Evolutionary conservation across 352 stramenopile species (phyloP).

Genomic region (Pythium folliculosum): DNA sequence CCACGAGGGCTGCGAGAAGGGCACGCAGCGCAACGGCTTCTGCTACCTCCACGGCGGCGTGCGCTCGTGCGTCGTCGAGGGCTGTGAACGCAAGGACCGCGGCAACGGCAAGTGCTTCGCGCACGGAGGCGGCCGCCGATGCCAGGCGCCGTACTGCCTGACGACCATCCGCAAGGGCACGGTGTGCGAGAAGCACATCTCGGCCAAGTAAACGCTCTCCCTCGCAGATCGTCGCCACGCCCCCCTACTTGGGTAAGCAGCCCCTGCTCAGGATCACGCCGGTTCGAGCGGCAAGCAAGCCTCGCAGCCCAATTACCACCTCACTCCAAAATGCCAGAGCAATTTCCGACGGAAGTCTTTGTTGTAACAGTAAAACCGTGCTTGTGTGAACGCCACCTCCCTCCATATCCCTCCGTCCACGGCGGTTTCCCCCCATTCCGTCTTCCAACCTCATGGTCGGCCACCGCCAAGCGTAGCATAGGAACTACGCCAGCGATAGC

Average conservation of each 20-base stretch:
- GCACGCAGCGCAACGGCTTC: conserved; percentile 78
- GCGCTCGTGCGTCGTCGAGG: conserved; percentile 65
- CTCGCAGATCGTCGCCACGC: background rate
- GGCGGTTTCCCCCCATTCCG: too few relatives aligned
- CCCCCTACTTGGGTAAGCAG: background rate
- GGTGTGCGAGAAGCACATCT: conserved; percentile 50
- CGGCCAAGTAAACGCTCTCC: conserved; percentile 12
- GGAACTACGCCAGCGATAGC: too few relatives aligned
- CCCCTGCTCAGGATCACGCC: background rate
- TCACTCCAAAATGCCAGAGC: conserved; percentile 11
- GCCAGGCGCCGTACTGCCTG: conserved; percentile 64
- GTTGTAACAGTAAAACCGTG: conserved; percentile 14
- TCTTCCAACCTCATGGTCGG: background rate
- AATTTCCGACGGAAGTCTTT: conserved; percentile 16
- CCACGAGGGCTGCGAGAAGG: conserved; percentile 73
- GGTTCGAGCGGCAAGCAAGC: background rate
- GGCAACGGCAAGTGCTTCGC: conserved; percentile 84
- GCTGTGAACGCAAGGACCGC: conserved; percentile 83
- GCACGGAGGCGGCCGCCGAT: conserved; percentile 72
- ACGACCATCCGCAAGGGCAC: conserved; percentile 63
- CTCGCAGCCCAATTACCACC: conserved; percentile 1
- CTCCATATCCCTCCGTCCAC: background rate
- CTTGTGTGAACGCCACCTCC: conserved; percentile 14
- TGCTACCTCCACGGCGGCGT: conserved; percentile 82
- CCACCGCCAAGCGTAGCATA: too few relatives aligned